These are phyloP conservation scores for Rhazya stricta DNA, from an alignment of 257 asterid species.

Conservation along the genomic window DNA sequence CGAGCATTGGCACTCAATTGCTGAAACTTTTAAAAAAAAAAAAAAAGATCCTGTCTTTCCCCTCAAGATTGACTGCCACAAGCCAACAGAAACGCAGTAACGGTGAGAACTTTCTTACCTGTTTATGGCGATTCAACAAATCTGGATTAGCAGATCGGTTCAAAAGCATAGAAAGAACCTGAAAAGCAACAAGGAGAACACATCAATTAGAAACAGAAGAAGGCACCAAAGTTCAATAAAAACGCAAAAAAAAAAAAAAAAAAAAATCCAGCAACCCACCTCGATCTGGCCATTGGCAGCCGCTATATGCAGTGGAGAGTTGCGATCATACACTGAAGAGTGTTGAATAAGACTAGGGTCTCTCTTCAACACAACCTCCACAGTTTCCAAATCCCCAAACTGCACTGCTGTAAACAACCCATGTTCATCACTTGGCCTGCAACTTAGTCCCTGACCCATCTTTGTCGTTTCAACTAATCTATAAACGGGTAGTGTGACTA, in stretches of 20 bases:
- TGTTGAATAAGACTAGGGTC: conserved; percentile 46
- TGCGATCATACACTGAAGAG: conserved; percentile 59
- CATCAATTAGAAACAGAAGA: conserved; percentile 12
- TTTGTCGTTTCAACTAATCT: neutral
- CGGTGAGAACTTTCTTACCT: conserved; percentile 35
- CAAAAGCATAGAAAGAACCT: conserved; percentile 75
- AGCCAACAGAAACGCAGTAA: conserved; percentile 1
- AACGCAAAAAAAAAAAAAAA: neutral
- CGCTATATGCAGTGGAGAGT: conserved; percentile 82
- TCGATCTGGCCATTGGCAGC: conserved; percentile 98
- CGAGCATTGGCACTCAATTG: neutral
- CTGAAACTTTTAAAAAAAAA: no score
- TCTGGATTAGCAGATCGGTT: conserved; percentile 73
- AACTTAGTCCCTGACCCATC: conserved; percentile 97
- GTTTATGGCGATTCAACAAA: conserved; percentile 75
- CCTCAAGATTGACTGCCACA: neutral
- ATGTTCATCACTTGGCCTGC: conserved; percentile 62
- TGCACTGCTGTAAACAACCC: conserved; percentile 67
- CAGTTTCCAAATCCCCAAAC: conserved; percentile 59
- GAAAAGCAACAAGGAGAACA: conserved; percentile 24
- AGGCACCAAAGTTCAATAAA: neutral
- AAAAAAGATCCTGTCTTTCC: neutral
- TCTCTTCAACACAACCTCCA: conserved; percentile 43
- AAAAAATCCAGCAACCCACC: conserved; percentile 38
- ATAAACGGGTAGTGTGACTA: conserved; percentile 9